phyloP scores from a whole-genome alignment of 441 rosid genomes.

The Pelargonium citronellum region DNA sequence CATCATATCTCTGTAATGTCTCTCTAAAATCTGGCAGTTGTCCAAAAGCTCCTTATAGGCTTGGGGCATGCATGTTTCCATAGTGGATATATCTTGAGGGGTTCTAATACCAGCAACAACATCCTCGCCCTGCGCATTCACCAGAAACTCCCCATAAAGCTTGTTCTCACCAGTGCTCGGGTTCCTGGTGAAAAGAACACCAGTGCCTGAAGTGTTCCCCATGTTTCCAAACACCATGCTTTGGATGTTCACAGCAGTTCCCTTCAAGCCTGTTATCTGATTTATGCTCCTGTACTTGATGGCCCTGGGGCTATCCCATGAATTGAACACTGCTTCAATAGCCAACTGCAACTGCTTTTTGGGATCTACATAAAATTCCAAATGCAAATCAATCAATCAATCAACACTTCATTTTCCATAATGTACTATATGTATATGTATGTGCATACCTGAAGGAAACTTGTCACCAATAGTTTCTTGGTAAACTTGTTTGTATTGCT shows the following conservation, averaged over 20 bases:
- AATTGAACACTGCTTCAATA: slow-evolving; percentile 74
- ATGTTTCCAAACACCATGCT: slow-evolving; percentile 94
- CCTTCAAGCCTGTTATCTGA: slow-evolving; percentile 77
- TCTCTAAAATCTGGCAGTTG: slow-evolving; percentile 77
- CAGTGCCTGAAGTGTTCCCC: slow-evolving; percentile 92
- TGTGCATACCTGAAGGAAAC: slow-evolving; percentile 70
- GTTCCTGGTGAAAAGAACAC: slow-evolving; percentile 87
- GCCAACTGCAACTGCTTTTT: slow-evolving; percentile 61
- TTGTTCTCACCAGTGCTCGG: slow-evolving; percentile 92
- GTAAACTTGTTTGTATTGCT: slow-evolving; percentile 74
- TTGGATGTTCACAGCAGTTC: slow-evolving; percentile 90
- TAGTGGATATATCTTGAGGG: slow-evolving; percentile 70
- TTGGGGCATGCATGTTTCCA: slow-evolving; percentile 71
- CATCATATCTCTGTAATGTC: slow-evolving; percentile 95
- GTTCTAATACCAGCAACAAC: slow-evolving; percentile 95
- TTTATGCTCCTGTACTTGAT: slow-evolving; percentile 79
- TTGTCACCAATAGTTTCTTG: slow-evolving; percentile 53
- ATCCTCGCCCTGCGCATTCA: slow-evolving; percentile 98
- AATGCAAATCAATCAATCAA: background rate
- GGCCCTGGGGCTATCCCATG: slow-evolving; percentile 89
- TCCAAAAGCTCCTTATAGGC: slow-evolving; percentile 79
- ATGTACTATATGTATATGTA: background rate
- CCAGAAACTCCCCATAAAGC: slow-evolving; percentile 84
- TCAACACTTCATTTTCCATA: too few relatives aligned
- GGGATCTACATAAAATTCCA: slow-evolving; percentile 47